These are phyloP conservation scores for Penicillium brasilianum DNA, from an alignment of 2,329 filamentous ascomycete species.

Conservation along the genomic window DNA sequence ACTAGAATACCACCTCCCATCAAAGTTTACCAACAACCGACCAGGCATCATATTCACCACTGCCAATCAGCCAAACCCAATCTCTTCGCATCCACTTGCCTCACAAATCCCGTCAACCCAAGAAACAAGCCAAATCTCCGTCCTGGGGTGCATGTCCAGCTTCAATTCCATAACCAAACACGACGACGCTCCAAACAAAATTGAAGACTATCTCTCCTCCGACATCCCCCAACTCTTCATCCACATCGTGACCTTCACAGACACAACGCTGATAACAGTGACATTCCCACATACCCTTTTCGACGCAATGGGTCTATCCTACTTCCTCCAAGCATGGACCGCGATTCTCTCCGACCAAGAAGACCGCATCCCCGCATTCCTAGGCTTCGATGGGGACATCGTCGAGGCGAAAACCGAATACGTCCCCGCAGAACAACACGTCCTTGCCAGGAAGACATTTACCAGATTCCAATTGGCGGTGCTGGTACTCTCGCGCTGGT, in stretches of 20 bases:
- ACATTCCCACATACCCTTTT: slow-evolving; percentile 2
- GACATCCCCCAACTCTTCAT: slow-evolving; percentile 5
- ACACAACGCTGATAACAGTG: slow-evolving; percentile 4
- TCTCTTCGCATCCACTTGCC: background rate
- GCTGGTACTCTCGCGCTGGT: background rate
- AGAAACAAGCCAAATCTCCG: background rate
- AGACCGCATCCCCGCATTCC: background rate
- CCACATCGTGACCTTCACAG: slow-evolving; percentile 3
- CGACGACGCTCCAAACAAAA: background rate
- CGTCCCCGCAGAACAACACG: slow-evolving; percentile 3
- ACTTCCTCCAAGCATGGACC: slow-evolving; percentile 2
- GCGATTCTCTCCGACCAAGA: background rate
- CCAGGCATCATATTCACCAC: slow-evolving; percentile 3
- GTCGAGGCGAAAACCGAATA: background rate
- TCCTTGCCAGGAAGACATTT: background rate
- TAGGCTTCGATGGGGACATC: slow-evolving; percentile 1
- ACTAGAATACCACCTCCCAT: slow-evolving; percentile 6
- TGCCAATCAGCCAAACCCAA: background rate
- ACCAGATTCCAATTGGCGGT: background rate
- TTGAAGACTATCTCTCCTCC: slow-evolving; percentile 2
- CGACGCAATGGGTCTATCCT: slow-evolving; percentile 2
- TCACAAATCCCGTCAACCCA: background rate
- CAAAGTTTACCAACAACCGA: background rate
- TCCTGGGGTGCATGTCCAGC: slow-evolving; percentile 1
- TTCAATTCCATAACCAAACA: slow-evolving; percentile 3